Conservation (phyloP, 495 filamentous ascomycete species). For the Penicillium flavigenum region DNA sequence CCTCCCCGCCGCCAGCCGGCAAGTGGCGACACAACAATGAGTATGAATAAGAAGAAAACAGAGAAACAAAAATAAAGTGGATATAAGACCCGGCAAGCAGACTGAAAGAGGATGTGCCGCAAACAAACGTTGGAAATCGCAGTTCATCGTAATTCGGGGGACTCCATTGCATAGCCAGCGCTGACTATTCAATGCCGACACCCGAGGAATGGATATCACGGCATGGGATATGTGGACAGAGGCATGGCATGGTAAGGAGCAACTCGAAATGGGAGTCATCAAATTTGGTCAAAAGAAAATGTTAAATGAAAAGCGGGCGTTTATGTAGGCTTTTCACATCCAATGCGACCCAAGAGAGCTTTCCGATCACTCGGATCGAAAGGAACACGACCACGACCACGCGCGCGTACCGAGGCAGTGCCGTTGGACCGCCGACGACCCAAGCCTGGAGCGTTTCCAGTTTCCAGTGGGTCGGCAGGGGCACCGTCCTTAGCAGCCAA, state of each 20-base stretch:
- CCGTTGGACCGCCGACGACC: conserved; percentile 49
- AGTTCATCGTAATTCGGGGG: conserved; percentile 25
- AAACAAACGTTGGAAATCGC: conserved; percentile 18
- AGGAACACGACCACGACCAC: conserved; percentile 50
- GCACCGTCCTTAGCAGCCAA: conserved; percentile 30
- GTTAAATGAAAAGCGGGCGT: conserved; percentile 11
- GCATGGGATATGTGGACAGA: conserved; percentile 12
- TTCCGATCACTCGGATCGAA: conserved; percentile 71
- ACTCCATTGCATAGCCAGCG: conserved; percentile 21
- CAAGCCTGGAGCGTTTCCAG: conserved; percentile 39
- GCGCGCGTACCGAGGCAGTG: conserved; percentile 33
- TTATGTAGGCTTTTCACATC: conserved; percentile 64
- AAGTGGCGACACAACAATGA: background rate
- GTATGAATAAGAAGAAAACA: conserved; percentile 4
- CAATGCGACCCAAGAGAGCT: conserved; percentile 69
- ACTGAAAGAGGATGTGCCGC: conserved; percentile 9
- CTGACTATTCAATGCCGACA: conserved; percentile 1
- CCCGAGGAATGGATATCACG: conserved; percentile 2
- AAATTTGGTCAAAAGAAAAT: conserved; percentile 18
- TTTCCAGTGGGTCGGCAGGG: conserved; percentile 23
- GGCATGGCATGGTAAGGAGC: conserved; percentile 24
- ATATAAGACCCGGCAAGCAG: conserved; percentile 26
- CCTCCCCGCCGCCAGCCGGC: conserved; percentile 10
- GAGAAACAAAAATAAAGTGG: conserved; percentile 17
- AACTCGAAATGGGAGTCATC: conserved; percentile 20